Evolutionary conservation across 495 filamentous ascomycete species (phyloP).

Genomic region (Rostrohypoxylon terebratum): DNA sequence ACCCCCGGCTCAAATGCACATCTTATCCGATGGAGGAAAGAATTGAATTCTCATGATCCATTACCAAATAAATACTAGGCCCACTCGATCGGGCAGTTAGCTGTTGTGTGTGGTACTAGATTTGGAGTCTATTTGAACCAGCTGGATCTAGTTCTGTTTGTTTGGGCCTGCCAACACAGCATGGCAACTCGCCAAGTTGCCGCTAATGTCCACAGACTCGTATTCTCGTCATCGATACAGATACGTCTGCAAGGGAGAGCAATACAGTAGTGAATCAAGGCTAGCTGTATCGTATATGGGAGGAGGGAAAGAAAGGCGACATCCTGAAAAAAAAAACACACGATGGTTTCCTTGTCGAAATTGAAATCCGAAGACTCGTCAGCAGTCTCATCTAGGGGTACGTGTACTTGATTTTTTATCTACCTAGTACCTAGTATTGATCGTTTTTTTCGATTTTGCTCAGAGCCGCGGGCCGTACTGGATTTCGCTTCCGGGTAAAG

Average conservation of each 20-base stretch:
- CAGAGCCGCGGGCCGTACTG: conserved; percentile 15
- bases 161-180: conserved; percentile 30
- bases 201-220: conserved; percentile 39
- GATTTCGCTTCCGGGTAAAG: conserved; percentile 41
- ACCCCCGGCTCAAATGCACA: conserved; percentile 16
- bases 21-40: conserved; percentile 18
- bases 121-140: conserved; percentile 36
- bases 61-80: conserved; percentile 20
- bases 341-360: conserved; percentile 32
- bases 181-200: conserved; percentile 34
- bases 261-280: conserved; percentile 16
- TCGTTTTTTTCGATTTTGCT: conserved; percentile 20
- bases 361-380: conserved; percentile 10
- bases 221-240: conserved; percentile 32
- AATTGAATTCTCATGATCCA: conserved; percentile 14
- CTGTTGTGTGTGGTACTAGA: conserved; percentile 25
- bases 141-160: conserved; percentile 11
- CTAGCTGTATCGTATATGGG: not conserved
- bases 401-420: conserved; percentile 41
- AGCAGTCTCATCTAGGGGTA: conserved; percentile 29
- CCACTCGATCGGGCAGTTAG: conserved; percentile 24
- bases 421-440: too few species aligned
- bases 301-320: conserved; percentile 8
- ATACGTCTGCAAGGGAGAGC: conserved; percentile 37
- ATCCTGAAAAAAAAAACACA: conserved; percentile 8